Evolutionary conservation across 2,329 filamentous ascomycete genomes (phyloP).

Genomic region (Aspergillus udagawae): DNA sequence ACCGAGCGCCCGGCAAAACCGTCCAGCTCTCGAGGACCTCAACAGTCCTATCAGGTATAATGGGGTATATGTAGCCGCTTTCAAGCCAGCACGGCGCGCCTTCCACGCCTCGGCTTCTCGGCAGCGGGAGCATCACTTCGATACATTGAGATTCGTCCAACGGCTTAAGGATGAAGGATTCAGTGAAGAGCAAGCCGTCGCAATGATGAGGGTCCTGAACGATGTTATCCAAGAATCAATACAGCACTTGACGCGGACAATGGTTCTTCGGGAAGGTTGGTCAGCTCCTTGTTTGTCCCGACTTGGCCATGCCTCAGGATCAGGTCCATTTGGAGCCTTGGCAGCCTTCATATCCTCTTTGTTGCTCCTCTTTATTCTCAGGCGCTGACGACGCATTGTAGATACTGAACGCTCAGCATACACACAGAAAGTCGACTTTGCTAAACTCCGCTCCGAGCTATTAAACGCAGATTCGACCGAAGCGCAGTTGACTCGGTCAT

Average conservation of each 20-base stretch:
- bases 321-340: not conserved
- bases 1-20: constrained; percentile 5
- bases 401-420: constrained; percentile 54
- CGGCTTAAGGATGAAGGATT: constrained; percentile 86
- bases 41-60: constrained; percentile 41
- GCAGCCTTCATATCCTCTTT: not conserved
- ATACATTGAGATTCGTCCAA: constrained; percentile 96
- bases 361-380: not conserved
- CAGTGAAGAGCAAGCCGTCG: constrained; percentile 88
- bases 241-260: constrained; percentile 93
- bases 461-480: constrained; percentile 89
- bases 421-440: constrained; percentile 93
- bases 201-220: constrained; percentile 97
- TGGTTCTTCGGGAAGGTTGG: constrained; percentile 93
- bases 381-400: constrained; percentile 16
- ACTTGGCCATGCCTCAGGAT: not conserved
- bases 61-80: constrained; percentile 45
- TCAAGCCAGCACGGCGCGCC: constrained; percentile 38
- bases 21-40: constrained; percentile 14
- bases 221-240: constrained; percentile 98
- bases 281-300: not conserved
- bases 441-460: constrained; percentile 91
- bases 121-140: constrained; percentile 85
- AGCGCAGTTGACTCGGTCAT: constrained; percentile 77
- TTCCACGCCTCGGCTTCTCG: constrained; percentile 64